A percentile compares a stretch with the other conserved stretches of the same genome.
phyloP scores from a whole-genome alignment of 306 rosid species.

The Corylus avellana region DNA sequence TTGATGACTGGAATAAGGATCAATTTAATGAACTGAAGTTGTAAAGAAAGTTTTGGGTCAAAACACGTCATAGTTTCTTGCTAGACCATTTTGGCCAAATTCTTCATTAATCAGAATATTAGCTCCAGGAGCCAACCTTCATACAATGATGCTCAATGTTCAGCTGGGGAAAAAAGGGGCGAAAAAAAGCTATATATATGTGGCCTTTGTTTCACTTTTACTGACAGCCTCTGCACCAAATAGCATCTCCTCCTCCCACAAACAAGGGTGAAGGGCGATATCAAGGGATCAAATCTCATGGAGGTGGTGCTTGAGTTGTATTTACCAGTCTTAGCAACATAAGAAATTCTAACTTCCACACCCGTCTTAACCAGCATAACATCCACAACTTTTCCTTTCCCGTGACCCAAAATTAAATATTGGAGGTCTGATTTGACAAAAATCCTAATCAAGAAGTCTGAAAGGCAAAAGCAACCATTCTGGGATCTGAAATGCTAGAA shows the following conservation, averaged over 20 bases:
- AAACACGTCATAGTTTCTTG: neutral
- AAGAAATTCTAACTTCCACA: neutral
- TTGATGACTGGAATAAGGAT: too few species aligned
- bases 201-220: neutral
- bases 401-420: neutral
- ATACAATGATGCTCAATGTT: neutral
- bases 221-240: neutral
- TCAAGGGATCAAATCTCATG: neutral
- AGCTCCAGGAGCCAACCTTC: neutral
- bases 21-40: neutral
- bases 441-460: neutral
- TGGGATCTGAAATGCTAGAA: slow-evolving; percentile 1
- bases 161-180: neutral
- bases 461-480: neutral
- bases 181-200: neutral
- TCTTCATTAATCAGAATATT: neutral
- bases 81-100: neutral
- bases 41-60: neutral
- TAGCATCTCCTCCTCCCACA: neutral
- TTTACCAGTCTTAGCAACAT: neutral
- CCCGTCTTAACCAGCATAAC: neutral
- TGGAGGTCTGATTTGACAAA: neutral
- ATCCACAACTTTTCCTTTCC: neutral
- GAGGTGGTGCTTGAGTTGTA: neutral
- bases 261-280: neutral